Evolutionary conservation across 257 asterid species (phyloP).

Genomic region (Solanum megistacrolobum): DNA sequence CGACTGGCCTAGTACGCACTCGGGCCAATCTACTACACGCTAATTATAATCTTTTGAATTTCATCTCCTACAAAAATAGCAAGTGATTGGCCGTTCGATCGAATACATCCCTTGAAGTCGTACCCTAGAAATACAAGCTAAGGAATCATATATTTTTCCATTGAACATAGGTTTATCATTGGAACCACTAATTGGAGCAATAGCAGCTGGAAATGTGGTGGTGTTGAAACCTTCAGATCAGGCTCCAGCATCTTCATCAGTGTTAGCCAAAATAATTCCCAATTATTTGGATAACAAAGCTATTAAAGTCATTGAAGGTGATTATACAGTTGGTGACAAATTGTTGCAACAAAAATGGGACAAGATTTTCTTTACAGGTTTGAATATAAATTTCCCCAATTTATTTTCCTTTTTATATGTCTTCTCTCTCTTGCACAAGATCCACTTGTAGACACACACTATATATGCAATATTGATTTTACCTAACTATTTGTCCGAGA

Average conservation of each 20-base stretch:
- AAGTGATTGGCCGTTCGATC: too few relatives aligned
- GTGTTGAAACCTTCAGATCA: conserved; percentile 76
- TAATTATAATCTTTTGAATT: too few relatives aligned
- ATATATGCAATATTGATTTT: background rate
- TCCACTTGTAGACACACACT: background rate
- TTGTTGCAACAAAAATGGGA: conserved; percentile 67
- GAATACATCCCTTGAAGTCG: too few relatives aligned
- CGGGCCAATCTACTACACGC: too few relatives aligned
- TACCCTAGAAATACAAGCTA: background rate
- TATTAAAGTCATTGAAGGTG: conserved; percentile 66
- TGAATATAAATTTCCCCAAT: too few relatives aligned
- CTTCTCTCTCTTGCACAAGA: background rate
- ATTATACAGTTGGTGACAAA: conserved; percentile 32
- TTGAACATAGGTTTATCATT: conserved; percentile 44
- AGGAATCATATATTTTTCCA: background rate
- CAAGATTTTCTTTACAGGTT: conserved; percentile 85
- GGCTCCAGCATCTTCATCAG: conserved; percentile 55
- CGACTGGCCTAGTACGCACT: too few relatives aligned
- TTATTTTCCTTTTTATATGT: background rate
- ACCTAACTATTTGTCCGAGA: background rate
- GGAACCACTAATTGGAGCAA: conserved; percentile 78
- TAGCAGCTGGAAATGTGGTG: conserved; percentile 65
- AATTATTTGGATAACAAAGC: conserved; percentile 48
- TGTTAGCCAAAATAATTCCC: conserved; percentile 31
- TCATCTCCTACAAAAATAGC: too few relatives aligned